Percentiles rank a stretch among this genome's conserved stretches.
Evolutionary conservation across 371 early-diverging fungal genomes (phyloP).

Genomic region (Sporodiniella umbellata): DNA sequence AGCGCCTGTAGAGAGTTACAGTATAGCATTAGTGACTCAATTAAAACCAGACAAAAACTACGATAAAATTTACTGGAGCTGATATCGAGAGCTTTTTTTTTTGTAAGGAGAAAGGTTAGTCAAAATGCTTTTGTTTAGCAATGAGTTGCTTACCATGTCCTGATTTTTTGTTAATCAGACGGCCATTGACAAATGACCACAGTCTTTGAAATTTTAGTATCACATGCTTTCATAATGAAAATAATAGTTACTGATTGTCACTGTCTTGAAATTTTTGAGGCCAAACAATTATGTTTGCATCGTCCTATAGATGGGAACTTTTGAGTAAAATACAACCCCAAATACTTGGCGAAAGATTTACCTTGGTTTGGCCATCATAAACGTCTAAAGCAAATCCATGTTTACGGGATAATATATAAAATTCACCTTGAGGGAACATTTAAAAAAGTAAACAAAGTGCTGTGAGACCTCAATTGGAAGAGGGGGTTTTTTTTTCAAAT

Average conservation of each 20-base stretch:
- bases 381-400: slow-evolving; percentile 48
- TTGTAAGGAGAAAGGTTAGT: background rate
- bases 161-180: slow-evolving; percentile 44
- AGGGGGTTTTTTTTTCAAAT: too few species aligned
- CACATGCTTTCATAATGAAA: background rate
- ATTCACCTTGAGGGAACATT: slow-evolving; percentile 38
- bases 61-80: slow-evolving; percentile 28
- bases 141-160: slow-evolving; percentile 36
- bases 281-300: slow-evolving; percentile 49
- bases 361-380: slow-evolving; percentile 44
- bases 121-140: background rate
- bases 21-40: background rate
- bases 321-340: background rate
- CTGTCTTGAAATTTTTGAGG: slow-evolving; percentile 51
- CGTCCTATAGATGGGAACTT: slow-evolving; percentile 21
- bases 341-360: slow-evolving; percentile 3
- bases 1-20: slow-evolving; percentile 23
- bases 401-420: slow-evolving; percentile 47
- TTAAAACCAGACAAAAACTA: too few species aligned
- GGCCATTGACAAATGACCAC: slow-evolving; percentile 41
- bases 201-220: slow-evolving; percentile 14
- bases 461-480: background rate
- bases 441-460: background rate
- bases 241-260: slow-evolving; percentile 41
- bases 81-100: slow-evolving; percentile 32